Conservation (phyloP, 2,329 filamentous ascomycete genomes). For the Fusarium tanahbumbuense region DNA sequence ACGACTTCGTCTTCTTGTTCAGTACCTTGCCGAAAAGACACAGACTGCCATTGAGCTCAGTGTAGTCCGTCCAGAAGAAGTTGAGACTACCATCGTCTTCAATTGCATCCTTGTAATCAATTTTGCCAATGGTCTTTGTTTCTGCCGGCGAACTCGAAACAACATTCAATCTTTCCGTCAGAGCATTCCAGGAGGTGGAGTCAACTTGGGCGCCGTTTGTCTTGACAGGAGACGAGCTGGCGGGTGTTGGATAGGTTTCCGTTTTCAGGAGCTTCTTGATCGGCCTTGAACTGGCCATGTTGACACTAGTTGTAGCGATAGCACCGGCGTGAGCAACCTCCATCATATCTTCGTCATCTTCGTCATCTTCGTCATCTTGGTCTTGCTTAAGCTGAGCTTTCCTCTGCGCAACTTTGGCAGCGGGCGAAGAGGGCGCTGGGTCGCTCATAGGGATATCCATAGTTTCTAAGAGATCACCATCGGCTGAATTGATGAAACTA, state of each 20-base stretch:
- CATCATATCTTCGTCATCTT: constrained; percentile 86
- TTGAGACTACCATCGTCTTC: constrained; percentile 91
- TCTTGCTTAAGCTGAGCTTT: constrained; percentile 68
- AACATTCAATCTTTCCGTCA: constrained; percentile 88
- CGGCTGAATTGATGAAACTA: constrained; percentile 62
- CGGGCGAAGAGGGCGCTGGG: constrained; percentile 85
- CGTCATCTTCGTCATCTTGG: constrained; percentile 74
- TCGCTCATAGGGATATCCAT: constrained; percentile 83
- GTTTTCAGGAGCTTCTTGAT: constrained; percentile 79
- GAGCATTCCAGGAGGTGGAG: constrained; percentile 86
- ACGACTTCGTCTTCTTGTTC: constrained; percentile 82
- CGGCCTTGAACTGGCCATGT: constrained; percentile 80
- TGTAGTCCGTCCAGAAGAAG: constrained; percentile 98
- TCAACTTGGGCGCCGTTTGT: constrained; percentile 72
- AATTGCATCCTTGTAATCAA: constrained; percentile 85
- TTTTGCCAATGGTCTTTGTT: constrained; percentile 76
- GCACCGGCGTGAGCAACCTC: constrained; percentile 83
- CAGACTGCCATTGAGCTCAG: constrained; percentile 88
- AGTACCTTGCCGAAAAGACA: constrained; percentile 97
- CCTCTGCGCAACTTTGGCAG: constrained; percentile 80
- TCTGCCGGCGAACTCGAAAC: constrained; percentile 78
- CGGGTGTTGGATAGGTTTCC: constrained; percentile 74
- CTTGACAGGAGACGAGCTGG: constrained; percentile 80
- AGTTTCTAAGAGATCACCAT: constrained; percentile 67
- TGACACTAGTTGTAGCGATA: constrained; percentile 77